phyloP scores from a whole-genome alignment of 202 grass and related monocot species.

The Carex arenaria region DNA sequence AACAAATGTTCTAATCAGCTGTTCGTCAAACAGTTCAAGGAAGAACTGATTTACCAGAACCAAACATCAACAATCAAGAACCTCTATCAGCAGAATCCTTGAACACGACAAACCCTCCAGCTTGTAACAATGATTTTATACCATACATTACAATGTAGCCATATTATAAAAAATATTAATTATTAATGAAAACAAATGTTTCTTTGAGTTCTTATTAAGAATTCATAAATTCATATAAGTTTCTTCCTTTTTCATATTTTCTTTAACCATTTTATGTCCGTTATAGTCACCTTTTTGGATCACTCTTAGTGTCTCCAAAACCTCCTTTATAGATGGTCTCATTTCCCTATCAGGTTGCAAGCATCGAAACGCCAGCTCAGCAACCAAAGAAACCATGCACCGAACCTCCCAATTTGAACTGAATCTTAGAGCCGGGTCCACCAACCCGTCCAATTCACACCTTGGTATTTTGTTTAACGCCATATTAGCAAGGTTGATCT shows the following conservation, averaged over 20 bases:
- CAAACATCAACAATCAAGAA: background rate
- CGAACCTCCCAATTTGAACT: conserved; percentile 32
- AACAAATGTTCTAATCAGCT: background rate
- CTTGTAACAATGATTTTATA: too few species aligned
- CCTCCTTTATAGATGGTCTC: conserved; percentile 68
- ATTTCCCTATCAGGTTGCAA: conserved; percentile 60
- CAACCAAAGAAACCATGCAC: conserved; percentile 37
- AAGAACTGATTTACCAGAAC: background rate
- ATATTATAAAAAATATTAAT: too few species aligned
- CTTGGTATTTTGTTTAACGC: conserved; percentile 65
- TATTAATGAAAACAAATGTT: too few species aligned
- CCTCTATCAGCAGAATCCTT: background rate
- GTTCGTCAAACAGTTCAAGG: background rate
- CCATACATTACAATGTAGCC: too few species aligned
- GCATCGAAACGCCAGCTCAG: conserved; percentile 77
- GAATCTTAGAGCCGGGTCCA: conserved; percentile 53
- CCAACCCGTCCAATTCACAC: conserved; percentile 48
- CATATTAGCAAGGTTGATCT: conserved; percentile 82
- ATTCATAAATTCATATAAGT: conserved; percentile 17
- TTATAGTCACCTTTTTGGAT: conserved; percentile 43
- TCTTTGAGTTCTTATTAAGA: too few species aligned
- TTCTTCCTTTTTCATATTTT: conserved; percentile 33
- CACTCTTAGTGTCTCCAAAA: conserved; percentile 40
- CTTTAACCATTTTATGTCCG: conserved; percentile 4
- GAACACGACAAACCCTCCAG: background rate